Base-by-base conservation (phyloP, 2,329 filamentous ascomycete genomes). In the Fusarium sp. region DNA sequence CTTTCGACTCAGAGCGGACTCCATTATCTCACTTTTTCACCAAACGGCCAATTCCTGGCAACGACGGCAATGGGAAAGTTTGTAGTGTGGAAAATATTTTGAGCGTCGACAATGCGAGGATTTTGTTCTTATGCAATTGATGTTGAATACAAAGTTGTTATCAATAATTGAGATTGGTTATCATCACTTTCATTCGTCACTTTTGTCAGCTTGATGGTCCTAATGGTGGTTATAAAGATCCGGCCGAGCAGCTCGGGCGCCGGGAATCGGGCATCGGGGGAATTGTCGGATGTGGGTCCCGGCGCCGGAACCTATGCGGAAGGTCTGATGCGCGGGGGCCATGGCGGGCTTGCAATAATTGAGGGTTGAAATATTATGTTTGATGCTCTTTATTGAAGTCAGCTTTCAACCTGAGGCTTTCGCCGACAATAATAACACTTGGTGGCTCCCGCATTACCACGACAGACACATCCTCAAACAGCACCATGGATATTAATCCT, bases 271-370 rank as follows among this genome's bases (percentile, higher is more conserved):
- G 61, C 61, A 63, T 38, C 61, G 61, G 61, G n/a, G 47, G 35
- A 63, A 33, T 13, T n/a, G 27, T 45, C 47, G 61, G 61, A 42
- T 33, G 61, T 63, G 61, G 61, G 61, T 50, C 45, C 35, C 14
- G 18, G 22, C 5, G 8, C 25, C 35, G 35, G 33, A 11, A 20
- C 18, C 16, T 36, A n/a, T 16, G 27, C 35, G 16, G 35, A 38
- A 22, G n/a, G 4, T n/a, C 33, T 18, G 18, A 38, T 2, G 40
- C 3, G 20, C 2, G n/a, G 6, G n/a, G n/a, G 10, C 16, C 1
- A 10, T 10, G 2, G 14, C 6, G 45, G 42, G 59, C 63, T 22
- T 65, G 52, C 18, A 9, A 54, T 27, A n/a, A 35, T 35, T 47
- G n/a, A 20, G 29, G 2, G 47, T 35, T n/a, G 27, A 61, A 61